A percentile compares a stretch with the other conserved stretches of the same genome.
Conservation (phyloP, 2,329 filamentous ascomycete species). For the Didymella pomorum region DNA sequence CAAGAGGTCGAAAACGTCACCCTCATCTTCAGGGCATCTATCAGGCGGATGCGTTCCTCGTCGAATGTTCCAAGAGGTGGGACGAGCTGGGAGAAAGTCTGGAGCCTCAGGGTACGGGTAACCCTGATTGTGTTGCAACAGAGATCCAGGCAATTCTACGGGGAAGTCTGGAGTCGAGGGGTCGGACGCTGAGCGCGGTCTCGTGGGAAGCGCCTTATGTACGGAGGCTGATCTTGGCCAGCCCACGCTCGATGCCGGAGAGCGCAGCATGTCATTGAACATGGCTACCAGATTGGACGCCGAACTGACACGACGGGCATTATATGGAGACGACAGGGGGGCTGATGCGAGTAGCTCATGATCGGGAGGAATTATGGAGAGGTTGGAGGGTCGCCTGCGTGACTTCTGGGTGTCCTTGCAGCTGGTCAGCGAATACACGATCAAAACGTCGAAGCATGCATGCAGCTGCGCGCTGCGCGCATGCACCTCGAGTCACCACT, state of each 20-base stretch:
- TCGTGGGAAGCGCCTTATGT: conserved; percentile 48
- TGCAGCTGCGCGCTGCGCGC: conserved; percentile 33
- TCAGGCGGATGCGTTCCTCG: conserved; percentile 21
- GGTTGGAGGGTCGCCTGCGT: conserved; percentile 41
- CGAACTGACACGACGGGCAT: conserved; percentile 40
- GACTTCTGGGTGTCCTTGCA: conserved; percentile 33
- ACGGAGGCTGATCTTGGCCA: conserved; percentile 39
- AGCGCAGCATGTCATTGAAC: conserved; percentile 55
- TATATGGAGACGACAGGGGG: conserved; percentile 41
- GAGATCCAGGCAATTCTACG: conserved; percentile 39
- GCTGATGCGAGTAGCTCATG: conserved; percentile 30
- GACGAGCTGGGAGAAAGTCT: conserved; percentile 22
- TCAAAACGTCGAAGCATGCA: conserved; percentile 41
- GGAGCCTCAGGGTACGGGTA: conserved; percentile 33
- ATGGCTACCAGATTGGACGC: conserved; percentile 51
- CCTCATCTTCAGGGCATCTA: conserved; percentile 15
- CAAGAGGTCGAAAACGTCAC: conserved; percentile 17
- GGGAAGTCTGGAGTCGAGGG: conserved; percentile 50
- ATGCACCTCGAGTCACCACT: conserved; percentile 29
- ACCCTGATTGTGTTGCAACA: conserved; percentile 47
- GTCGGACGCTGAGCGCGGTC: conserved; percentile 52
- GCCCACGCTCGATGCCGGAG: conserved; percentile 47
- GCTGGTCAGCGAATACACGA: conserved; percentile 44
- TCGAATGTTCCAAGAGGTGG: conserved; percentile 22
- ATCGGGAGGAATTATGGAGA: conserved; percentile 40